Conservation (phyloP, 768 basidiomycete genomes). For the Serendipita indica region DNA sequence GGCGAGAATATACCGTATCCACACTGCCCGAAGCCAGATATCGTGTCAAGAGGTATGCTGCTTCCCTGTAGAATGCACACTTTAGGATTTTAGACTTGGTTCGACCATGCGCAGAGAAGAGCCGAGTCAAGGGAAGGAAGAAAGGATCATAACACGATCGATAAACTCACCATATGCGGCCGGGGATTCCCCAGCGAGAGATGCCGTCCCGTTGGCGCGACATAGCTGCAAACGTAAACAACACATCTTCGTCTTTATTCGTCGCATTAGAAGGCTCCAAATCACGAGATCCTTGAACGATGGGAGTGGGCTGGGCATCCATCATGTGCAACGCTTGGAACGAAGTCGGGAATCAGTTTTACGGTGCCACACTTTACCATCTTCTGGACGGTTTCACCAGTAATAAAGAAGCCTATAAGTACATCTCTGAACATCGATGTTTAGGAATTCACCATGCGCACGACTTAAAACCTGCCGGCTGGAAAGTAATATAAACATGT, state of each 20-base stretch:
- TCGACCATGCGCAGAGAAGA: background rate
- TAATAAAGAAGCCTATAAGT: too few relatives aligned
- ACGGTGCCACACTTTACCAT: too few relatives aligned
- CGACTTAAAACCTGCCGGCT: too few relatives aligned
- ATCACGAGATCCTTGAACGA: background rate
- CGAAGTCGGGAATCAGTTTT: too few relatives aligned
- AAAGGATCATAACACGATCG: background rate
- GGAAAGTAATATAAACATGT: too few relatives aligned
- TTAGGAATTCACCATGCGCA: too few relatives aligned
- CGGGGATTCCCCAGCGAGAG: background rate
- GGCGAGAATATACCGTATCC: too few relatives aligned
- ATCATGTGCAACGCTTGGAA: too few relatives aligned
- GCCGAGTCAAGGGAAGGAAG: background rate
- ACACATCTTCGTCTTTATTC: too few relatives aligned
- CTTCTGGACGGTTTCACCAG: too few relatives aligned
- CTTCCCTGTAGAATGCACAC: slow-evolving; percentile 43
- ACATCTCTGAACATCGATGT: too few relatives aligned
- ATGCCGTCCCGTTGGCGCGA: background rate
- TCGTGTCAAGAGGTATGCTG: slow-evolving; percentile 41
- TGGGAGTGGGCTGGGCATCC: too few relatives aligned
- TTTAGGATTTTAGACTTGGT: slow-evolving; percentile 3
- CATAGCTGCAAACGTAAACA: background rate
- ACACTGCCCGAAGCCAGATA: slow-evolving; percentile 32
- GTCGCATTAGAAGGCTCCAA: background rate
- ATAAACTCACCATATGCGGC: background rate